Base-by-base conservation (phyloP, 176 grass and related monocot species). In the Chrysopogon serrulatus region DNA sequence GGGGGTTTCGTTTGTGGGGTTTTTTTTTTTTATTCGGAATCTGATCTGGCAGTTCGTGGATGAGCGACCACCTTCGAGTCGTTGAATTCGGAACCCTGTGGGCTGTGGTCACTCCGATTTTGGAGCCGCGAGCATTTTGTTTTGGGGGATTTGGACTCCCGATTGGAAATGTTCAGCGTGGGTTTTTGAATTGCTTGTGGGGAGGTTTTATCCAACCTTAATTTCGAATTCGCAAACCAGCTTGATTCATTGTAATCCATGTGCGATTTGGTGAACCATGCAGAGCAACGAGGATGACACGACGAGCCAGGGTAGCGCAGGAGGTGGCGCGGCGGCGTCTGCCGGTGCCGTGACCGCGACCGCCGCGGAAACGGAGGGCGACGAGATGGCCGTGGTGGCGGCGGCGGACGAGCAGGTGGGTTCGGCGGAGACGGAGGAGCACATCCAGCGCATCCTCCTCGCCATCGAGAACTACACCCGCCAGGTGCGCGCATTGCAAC, bases 381-480 rank as follows among this genome's bases (percentile, higher is more conserved):
- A 59, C 2, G 82, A 68, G 59, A 66, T 71, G 77, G 57, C 39
- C 34, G 60, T 65, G 45, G 79, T 31, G 67, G 67, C 45, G 42
- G 86, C 82, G 82, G 84, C 85, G 71, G 74, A 32, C 23, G 45
- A 72, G 27, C 54, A 42, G 44, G 32, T 62, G 64, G 88, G 34
- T 26, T 94, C 87, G 24, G 85, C 80, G 76, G 92, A 98, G 82
- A 91, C 85, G 74, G 87, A 98, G 89, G 84, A 86, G 47, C 82
- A 90, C 72, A 71, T 98, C 76, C 87, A 95, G 54, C 89, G 85
- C 82, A 91, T 98, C 79, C 83, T 93, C 65, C 76, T 83, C 7
- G 88, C 85, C 90, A 90, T 98, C 89, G 91, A 98, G 11, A 90
- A 68, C 81, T 95, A 90, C 93, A 98, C 96, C 37, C 91, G 90